These are phyloP conservation scores for Phaeosphaeriaceae sp. DNA, from an alignment of 2,329 filamentous ascomycete species.

Conservation along the genomic window DNA sequence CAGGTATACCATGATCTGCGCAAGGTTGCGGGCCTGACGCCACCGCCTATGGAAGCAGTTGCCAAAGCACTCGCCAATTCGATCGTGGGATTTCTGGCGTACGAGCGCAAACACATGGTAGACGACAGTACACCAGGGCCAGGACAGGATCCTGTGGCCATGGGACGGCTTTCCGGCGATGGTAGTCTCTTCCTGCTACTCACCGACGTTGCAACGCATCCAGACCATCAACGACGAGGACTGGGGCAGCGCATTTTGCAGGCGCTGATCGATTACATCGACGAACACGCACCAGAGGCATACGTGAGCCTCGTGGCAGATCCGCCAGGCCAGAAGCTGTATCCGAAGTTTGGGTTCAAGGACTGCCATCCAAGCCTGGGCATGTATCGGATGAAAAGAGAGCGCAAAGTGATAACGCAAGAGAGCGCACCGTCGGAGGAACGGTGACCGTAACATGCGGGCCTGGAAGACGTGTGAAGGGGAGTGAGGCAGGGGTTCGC, in stretches of 20 bases:
- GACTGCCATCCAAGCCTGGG: constrained; percentile 43
- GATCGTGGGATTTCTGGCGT: constrained; percentile 33
- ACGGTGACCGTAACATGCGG: not conserved
- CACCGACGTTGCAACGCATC: constrained; percentile 60
- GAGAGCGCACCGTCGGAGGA: not conserved
- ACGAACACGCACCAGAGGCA: constrained; percentile 49
- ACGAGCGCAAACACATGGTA: constrained; percentile 31
- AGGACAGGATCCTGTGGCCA: constrained; percentile 48
- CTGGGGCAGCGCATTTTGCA: constrained; percentile 56
- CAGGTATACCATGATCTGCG: constrained; percentile 42
- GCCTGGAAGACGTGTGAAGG: not conserved
- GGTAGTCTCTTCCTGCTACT: constrained; percentile 61
- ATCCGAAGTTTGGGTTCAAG: constrained; percentile 57
- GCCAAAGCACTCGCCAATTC: constrained; percentile 35
- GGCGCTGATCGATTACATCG: constrained; percentile 51
- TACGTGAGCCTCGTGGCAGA: constrained; percentile 59
- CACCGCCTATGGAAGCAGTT: constrained; percentile 35
- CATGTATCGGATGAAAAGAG: constrained; percentile 37
- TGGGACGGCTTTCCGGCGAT: constrained; percentile 61
- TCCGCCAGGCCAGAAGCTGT: constrained; percentile 53
- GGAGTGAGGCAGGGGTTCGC: not conserved
- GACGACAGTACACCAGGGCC: constrained; percentile 24
- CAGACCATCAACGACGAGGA: constrained; percentile 57
- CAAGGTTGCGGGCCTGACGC: constrained; percentile 37
- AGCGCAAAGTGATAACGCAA: constrained; percentile 11